Base-by-base conservation (phyloP, 176 grass and related monocot genomes). In the Carex pumila region DNA sequence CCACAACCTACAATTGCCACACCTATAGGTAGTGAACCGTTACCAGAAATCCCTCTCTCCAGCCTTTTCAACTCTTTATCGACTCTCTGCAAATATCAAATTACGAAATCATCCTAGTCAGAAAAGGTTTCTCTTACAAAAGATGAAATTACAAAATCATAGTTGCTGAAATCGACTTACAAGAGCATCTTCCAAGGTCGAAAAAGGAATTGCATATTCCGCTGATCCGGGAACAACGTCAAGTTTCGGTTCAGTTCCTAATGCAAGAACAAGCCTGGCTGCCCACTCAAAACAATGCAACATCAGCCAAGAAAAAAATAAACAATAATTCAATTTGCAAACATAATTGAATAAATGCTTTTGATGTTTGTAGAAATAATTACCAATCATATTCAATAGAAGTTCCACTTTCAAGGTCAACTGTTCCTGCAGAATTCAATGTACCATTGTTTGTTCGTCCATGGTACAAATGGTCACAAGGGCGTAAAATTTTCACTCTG, bases 241-340 rank as follows among this genome's bases (percentile, higher is more conserved):
- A 69, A 94, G 85, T 85, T 99, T 99, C 85, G 93, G 85, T 95
- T 93, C 96, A 94, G 93, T 88, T 49, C 96, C 96, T 87, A 99
- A 92, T 92, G 96, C 93, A 85, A 99, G 85, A 90, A 99, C 91
- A 63, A 99, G 88, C 96, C 96, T 99, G 91, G 91, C 96, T 99
- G 93, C 88, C 96, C 92, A 92, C 84, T 90, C 36, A 29, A 91
- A 91, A 83, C 61, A 57, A 92, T 87, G 78, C 45, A 31, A 85
- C 64, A 93, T 88, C 37, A 95, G 81, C 65, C 81, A 88, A 55
- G 32, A 25, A 67, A 43, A 70, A 21, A 57, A 12, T 63, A 4
- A 32, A 61, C 11, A 22, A 68, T 53, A 76, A 58, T 54, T 17
- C n/a, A 52, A 11, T 63, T 73, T 6, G 67, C 68, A 3, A 87